Evolutionary conservation across 2,329 filamentous ascomycete genomes (phyloP).

Genomic region (Dichotomopilus funicola): DNA sequence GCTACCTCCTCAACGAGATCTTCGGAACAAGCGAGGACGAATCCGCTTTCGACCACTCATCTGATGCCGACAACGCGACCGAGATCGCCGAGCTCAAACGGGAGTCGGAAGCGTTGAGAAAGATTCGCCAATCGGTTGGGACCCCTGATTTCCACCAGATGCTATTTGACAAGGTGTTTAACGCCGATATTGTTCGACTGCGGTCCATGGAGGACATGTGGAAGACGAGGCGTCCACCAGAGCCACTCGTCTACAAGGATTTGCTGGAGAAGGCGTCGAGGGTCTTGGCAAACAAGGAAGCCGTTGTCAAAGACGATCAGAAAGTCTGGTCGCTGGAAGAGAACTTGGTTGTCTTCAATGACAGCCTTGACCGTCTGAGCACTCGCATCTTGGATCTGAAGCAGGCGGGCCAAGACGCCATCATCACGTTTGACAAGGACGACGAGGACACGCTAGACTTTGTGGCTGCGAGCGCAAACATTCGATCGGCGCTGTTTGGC

Average conservation of each 20-base stretch:
- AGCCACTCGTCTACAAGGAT: slow-evolving; percentile 62
- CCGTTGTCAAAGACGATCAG: slow-evolving; percentile 61
- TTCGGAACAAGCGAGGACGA: slow-evolving; percentile 90
- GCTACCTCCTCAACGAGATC: slow-evolving; percentile 89
- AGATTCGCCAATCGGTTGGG: slow-evolving; percentile 74
- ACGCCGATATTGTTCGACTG: slow-evolving; percentile 73
- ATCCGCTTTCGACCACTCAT: slow-evolving; percentile 69
- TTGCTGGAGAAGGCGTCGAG: slow-evolving; percentile 47
- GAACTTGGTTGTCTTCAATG: slow-evolving; percentile 78
- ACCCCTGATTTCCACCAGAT: slow-evolving; percentile 68
- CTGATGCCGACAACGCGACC: slow-evolving; percentile 72
- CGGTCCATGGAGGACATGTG: slow-evolving; percentile 93
- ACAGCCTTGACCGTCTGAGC: slow-evolving; percentile 73
- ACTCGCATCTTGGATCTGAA: slow-evolving; percentile 63
- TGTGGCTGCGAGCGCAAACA: slow-evolving; percentile 82
- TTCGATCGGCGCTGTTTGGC: slow-evolving; percentile 81
- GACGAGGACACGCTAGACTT: slow-evolving; percentile 94
- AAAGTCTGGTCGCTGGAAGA: slow-evolving; percentile 74
- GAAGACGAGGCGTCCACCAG: slow-evolving; percentile 72
- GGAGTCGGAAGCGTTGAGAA: slow-evolving; percentile 77
- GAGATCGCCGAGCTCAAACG: slow-evolving; percentile 84
- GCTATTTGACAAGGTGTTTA: slow-evolving; percentile 91
- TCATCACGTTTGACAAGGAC: slow-evolving; percentile 92
- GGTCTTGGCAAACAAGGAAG: slow-evolving; percentile 44
- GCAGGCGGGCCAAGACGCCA: slow-evolving; percentile 45